Evolutionary conservation across 306 rosid genomes (phyloP), one percentile per base, ranked within the genome.

Genomic region (Trichosanthes cucumerina): DNA sequence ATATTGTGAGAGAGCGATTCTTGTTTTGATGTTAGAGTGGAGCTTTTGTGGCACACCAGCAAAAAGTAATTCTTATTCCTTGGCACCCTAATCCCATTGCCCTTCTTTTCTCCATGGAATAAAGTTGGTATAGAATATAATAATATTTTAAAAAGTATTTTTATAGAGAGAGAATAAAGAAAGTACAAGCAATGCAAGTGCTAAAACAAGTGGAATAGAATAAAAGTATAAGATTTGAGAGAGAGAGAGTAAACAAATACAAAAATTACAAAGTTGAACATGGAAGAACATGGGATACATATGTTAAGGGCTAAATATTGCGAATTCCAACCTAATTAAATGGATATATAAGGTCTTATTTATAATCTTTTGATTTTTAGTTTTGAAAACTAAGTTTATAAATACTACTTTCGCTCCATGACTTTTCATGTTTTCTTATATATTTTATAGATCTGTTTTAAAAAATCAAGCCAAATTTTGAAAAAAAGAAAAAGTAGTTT

Each of bases 41-140:
- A 82, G 78, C 80, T 69, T 81, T 79, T 76, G 72, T 49, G 78
- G 81, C 53, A 60, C 28, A 59, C 43, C 19, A 52, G 64, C 75
- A 76, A 82, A 78, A 85, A 9, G 28, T 41, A 87, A 88, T 87
- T 90, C 86, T 86, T 86, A 90, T 92, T 92, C 97, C 79, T 88
- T 82, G 91, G 86, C 87, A 54, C 88, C 85, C 86, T 80, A 65
- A 65, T 77, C 70, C 82, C 79, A 79, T 65, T 69, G 44, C 71
- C 86, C 79, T 79, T 59, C 79, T 12, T 76, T 76, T 81, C 64
- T 71, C 70, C 34, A 82, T 75, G 80, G 88, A 85, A 87, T 90
- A 91, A 90, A 88, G 92, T 73, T 75, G 36, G 82, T 33, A 73
- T 39, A 54, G 73, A 85, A 83, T 79, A 50, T 65, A 86, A 62